These are phyloP conservation scores for Pythium monospermum DNA, from an alignment of 352 stramenopile genomes.

Conservation along the genomic window DNA sequence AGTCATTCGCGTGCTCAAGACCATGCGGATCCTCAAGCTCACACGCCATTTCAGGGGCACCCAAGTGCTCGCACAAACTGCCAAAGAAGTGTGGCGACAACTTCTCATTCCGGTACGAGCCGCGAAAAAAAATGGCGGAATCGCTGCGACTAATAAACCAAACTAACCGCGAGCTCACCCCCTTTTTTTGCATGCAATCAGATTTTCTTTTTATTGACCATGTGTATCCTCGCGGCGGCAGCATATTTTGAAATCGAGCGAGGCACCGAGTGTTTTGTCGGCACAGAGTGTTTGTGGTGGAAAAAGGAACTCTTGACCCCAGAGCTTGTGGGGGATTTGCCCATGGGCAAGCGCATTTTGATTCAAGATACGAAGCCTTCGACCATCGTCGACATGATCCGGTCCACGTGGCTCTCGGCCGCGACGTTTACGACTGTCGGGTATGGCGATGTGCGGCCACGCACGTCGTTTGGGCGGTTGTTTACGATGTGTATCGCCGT, in stretches of 20 bases:
- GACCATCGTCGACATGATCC: slow-evolving; percentile 66
- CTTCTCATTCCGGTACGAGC: slow-evolving; percentile 52
- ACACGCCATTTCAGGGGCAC: slow-evolving; percentile 63
- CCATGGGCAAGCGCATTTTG: slow-evolving; percentile 51
- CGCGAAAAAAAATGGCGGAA: too few relatives aligned
- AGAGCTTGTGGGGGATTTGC: slow-evolving; percentile 27
- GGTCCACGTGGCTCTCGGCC: slow-evolving; percentile 67
- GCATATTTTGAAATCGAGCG: slow-evolving; percentile 75
- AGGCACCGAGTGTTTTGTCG: slow-evolving; percentile 60
- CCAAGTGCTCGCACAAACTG: slow-evolving; percentile 57
- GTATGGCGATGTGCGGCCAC: slow-evolving; percentile 61
- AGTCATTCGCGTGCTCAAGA: slow-evolving; percentile 63
- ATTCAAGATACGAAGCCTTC: slow-evolving; percentile 44
- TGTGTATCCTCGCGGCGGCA: slow-evolving; percentile 54
- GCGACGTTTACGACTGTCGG: slow-evolving; percentile 67
- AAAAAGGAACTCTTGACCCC: slow-evolving; percentile 46
- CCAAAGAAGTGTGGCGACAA: slow-evolving; percentile 45
- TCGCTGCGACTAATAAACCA: too few relatives aligned
- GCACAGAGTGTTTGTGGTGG: slow-evolving; percentile 53
- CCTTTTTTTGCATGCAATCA: too few relatives aligned
- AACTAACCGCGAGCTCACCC: too few relatives aligned
- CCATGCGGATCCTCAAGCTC: slow-evolving; percentile 70
- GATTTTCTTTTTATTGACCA: slow-evolving; percentile 74
- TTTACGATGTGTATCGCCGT: slow-evolving; percentile 66
- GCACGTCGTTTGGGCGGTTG: slow-evolving; percentile 57